These are phyloP conservation scores for Hemerocallis citrina DNA, from an alignment of 106 monocot genomes.

Conservation along the genomic window DNA sequence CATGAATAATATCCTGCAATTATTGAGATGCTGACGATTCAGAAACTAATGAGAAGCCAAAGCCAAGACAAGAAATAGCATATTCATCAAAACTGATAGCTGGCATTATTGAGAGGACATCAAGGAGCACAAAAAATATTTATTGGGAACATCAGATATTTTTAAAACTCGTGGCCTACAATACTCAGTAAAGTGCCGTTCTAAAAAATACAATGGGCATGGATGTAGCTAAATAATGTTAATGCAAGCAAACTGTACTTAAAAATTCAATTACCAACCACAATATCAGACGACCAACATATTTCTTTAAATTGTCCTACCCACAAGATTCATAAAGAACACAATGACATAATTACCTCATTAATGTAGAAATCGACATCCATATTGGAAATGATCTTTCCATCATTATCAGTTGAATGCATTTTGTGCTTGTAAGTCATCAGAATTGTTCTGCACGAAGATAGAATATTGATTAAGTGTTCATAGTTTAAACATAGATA, in stretches of 20 bases:
- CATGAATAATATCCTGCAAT: constrained; percentile 63
- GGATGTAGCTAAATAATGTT: too few species aligned
- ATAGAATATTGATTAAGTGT: background rate
- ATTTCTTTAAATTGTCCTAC: too few species aligned
- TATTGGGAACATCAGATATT: background rate
- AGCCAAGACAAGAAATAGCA: background rate
- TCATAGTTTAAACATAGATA: background rate
- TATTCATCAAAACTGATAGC: background rate
- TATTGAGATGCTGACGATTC: background rate
- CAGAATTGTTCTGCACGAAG: constrained; percentile 58
- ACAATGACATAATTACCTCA: constrained; percentile 41
- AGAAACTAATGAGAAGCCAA: background rate
- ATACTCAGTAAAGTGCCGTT: too few species aligned
- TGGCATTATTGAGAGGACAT: background rate
- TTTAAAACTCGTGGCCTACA: background rate
- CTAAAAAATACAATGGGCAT: too few species aligned
- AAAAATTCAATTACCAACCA: background rate
- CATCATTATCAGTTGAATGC: constrained; percentile 69
- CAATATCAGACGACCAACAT: too few species aligned
- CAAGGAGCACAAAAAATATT: background rate
- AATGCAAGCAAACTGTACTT: too few species aligned
- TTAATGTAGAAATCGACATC: constrained; percentile 79
- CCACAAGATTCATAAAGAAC: background rate
- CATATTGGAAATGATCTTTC: constrained; percentile 74
- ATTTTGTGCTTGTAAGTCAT: constrained; percentile 99